Evolutionary conservation across 1,284 basidiomycete species (phyloP), one percentile per base, ranked within the genome.

Genomic region (Fomitopsis betulina): DNA sequence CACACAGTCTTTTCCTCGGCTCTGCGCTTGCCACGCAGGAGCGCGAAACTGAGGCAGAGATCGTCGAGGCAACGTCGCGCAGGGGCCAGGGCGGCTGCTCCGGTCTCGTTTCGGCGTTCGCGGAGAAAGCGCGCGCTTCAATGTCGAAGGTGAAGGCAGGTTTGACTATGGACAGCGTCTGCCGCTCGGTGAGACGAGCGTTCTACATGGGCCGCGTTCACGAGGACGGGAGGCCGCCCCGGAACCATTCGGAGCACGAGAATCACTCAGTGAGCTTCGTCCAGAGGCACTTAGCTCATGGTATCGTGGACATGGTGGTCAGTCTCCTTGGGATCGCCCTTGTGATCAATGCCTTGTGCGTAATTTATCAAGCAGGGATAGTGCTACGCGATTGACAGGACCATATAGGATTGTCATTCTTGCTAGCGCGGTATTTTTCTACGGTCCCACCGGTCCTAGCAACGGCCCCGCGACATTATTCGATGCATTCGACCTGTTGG

Each of bases 1-100:
- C 96, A 0, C 96, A 98, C 70, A 89, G 90, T 45, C 79, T 98
- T 25, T 96, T 94, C 76, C 79, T 98, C 6, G 95, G 94, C 10
- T 94, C 91, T 2, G 85, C 89, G 38, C 81, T 96, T n/a, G 89
- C 92, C 3, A 92, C 90, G 0, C 87, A 94, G 67, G 87, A 94
- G 62, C 78, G 94, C 54, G 68, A 86, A 27, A 71, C 75, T 55
- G 45, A 47, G 25, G 25, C 17, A 27, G 45, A 27, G 25, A 10
- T 5, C 15, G 4, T 30, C 13, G 27, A n/a, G 5, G 25, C 23
- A 27, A 58, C 51, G 12, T 8, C 59, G 12, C 58, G 60, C 42
- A 58, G 35, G 8, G 35, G 63, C 1, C 54, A 50, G 12, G 58
- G 57, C 23, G 12, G 32, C 17, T 6, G 19, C 9, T 37, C 35